Evolutionary conservation across 768 basidiomycete species (phyloP).

Genomic region (Polyporus arcularius): DNA sequence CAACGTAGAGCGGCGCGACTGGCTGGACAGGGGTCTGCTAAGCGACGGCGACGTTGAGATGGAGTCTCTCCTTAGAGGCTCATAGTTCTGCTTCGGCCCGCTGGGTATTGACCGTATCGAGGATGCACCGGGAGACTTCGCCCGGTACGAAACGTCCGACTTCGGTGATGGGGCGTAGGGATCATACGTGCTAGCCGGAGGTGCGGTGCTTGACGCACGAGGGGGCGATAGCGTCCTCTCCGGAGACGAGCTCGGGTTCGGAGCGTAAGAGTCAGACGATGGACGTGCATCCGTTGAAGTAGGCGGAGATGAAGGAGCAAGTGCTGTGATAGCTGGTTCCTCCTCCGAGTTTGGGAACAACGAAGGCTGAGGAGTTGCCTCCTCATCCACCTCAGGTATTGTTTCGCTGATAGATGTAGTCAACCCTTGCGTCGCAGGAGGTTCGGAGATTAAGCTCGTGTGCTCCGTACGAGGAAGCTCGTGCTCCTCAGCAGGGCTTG

Average conservation of each 20-base stretch:
- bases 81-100: conserved; percentile 1
- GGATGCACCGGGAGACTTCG: conserved; percentile 19
- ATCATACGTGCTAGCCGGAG: background rate
- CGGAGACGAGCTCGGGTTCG: conserved; percentile 19
- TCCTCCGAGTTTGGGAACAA: background rate
- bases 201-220: background rate
- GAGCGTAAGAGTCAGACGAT: conserved; percentile 13
- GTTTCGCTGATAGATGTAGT: background rate
- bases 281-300: conserved; percentile 18
- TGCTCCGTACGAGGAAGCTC: background rate
- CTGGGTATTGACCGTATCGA: conserved; percentile 16
- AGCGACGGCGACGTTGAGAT: background rate
- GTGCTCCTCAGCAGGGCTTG: background rate
- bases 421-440: background rate
- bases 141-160: conserved; percentile 6
- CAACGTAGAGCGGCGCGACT: too few species aligned
- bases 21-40: conserved; percentile 11
- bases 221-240: conserved; percentile 14
- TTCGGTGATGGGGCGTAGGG: conserved; percentile 8
- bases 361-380: background rate
- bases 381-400: conserved; percentile 3
- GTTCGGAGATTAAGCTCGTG: background rate
- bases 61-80: conserved; percentile 1
- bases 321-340: background rate
- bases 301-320: conserved; percentile 8